Conservation (phyloP, 306 rosid species). For the Cicer chorassanicum region DNA sequence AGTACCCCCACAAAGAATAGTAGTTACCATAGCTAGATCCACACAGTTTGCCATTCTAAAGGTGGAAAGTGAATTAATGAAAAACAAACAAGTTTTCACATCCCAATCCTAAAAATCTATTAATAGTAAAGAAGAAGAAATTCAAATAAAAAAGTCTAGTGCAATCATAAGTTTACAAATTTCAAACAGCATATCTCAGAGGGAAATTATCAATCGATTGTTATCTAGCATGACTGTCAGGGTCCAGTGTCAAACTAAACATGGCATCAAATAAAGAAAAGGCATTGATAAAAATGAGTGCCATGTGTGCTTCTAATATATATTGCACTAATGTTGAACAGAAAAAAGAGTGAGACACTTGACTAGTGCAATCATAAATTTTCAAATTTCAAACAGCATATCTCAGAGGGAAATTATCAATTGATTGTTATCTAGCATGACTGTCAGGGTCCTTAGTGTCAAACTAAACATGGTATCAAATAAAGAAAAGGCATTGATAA, state of each 20-base stretch:
- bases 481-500: neutral
- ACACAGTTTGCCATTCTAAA: neutral
- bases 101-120: neutral
- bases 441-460: neutral
- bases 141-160: neutral
- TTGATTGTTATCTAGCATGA: neutral
- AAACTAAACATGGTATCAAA: neutral
- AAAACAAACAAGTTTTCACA: constrained; percentile 10
- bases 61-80: constrained; percentile 7
- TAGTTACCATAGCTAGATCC: neutral
- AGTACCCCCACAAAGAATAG: neutral
- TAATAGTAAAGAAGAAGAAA: constrained; percentile 1
- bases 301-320: neutral
- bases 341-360: neutral
- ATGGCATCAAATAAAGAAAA: neutral
- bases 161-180: neutral
- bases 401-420: neutral
- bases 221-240: neutral
- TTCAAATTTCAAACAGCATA: neutral
- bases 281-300: neutral
- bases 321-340: neutral
- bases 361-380: neutral
- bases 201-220: neutral
- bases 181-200: constrained; percentile 10
- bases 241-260: neutral